Evolutionary conservation across 2,329 filamentous ascomycete species (phyloP).

Genomic region (Aspergillus tanneri): DNA sequence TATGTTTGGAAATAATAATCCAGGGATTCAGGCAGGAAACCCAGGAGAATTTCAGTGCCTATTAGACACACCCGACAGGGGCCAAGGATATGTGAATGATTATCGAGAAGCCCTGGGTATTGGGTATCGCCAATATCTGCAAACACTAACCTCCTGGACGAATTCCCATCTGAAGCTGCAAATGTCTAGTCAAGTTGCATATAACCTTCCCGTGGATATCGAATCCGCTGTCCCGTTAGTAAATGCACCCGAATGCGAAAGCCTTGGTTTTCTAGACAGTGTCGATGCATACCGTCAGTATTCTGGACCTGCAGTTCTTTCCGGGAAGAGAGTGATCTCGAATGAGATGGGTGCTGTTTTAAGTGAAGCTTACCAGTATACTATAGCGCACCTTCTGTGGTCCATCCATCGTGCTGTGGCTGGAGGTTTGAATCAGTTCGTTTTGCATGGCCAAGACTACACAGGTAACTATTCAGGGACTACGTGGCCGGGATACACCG

Average conservation of each 20-base stretch:
- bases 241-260: conserved; percentile 45
- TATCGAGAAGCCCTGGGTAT: conserved; percentile 23
- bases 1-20: conserved; percentile 27
- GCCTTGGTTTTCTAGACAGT: conserved; percentile 35
- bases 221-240: conserved; percentile 37
- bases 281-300: conserved; percentile 47
- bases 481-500: conserved; percentile 51
- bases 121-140: conserved; percentile 35
- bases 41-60: conserved; percentile 16
- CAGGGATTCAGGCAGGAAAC: conserved; percentile 6
- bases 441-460: conserved; percentile 48
- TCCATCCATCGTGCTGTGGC: conserved; percentile 42
- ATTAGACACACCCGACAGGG: conserved; percentile 16
- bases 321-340: conserved; percentile 42
- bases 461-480: conserved; percentile 46
- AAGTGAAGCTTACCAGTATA: conserved; percentile 22
- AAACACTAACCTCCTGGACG: conserved; percentile 32
- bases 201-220: conserved; percentile 48
- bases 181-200: conserved; percentile 42
- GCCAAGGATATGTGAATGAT: conserved; percentile 24
- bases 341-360: conserved; percentile 38
- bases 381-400: conserved; percentile 32
- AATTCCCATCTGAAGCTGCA: conserved; percentile 32
- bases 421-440: conserved; percentile 45
- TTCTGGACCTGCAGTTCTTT: conserved; percentile 40